phyloP scores from a whole-genome alignment of 805 yeast genomes.

The Pichia kluyveri region DNA sequence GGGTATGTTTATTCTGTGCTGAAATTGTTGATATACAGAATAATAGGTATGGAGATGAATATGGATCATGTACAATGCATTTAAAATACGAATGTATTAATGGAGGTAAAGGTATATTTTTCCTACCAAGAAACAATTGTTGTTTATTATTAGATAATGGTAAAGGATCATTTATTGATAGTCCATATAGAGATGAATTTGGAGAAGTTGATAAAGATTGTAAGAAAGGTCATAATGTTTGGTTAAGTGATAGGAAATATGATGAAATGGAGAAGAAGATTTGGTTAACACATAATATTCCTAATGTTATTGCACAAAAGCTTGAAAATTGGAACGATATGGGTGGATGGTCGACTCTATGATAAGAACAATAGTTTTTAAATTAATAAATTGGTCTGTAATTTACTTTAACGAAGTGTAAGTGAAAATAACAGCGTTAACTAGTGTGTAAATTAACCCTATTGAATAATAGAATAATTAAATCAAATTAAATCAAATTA shows the following conservation, averaged over 20 bases:
- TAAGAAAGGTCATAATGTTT: slow-evolving; percentile 65
- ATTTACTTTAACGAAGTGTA: neutral
- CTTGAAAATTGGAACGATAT: slow-evolving; percentile 72
- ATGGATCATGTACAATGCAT: slow-evolving; percentile 81
- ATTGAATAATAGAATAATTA: too few species aligned
- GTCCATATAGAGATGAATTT: slow-evolving; percentile 79
- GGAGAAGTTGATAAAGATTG: slow-evolving; percentile 77
- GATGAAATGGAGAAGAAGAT: slow-evolving; percentile 54
- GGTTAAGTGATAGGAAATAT: slow-evolving; percentile 52
- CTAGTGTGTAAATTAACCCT: too few species aligned
- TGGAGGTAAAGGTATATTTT: slow-evolving; percentile 56
- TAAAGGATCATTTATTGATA: slow-evolving; percentile 74
- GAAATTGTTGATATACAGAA: slow-evolving; percentile 58
- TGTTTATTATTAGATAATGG: slow-evolving; percentile 57
- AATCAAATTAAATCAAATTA: too few species aligned
- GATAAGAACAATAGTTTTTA: neutral
- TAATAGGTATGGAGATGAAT: slow-evolving; percentile 39
- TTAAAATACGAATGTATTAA: slow-evolving; percentile 51
- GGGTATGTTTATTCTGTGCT: slow-evolving; percentile 81
- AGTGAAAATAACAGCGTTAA: too few species aligned
- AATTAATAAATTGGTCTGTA: neutral
- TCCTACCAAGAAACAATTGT: slow-evolving; percentile 62
- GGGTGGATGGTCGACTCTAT: slow-evolving; percentile 94
- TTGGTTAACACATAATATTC: slow-evolving; percentile 74
- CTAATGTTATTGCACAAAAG: slow-evolving; percentile 68